Evolutionary conservation across 2,329 filamentous ascomycete genomes (phyloP).

Genomic region (Paecilomyces fulvus): DNA sequence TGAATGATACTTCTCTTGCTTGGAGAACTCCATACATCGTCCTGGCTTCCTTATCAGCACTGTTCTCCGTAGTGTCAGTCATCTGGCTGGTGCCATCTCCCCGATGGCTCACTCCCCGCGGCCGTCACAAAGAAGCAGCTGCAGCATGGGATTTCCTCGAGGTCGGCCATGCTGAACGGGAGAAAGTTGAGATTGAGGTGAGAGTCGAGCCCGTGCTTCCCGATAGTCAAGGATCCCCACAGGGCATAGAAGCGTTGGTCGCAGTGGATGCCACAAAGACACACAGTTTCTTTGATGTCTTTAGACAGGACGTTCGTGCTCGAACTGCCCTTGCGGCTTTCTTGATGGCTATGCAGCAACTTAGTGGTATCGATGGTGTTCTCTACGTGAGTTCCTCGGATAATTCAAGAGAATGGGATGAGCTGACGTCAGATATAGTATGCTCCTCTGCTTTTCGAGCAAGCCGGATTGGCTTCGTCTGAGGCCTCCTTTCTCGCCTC

Average conservation of each 20-base stretch:
- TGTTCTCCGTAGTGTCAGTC: conserved; percentile 32
- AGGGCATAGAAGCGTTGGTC: not conserved
- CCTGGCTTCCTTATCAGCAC: conserved; percentile 21
- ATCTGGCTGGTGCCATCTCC: conserved; percentile 46
- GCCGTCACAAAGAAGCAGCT: conserved; percentile 29
- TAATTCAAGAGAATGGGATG: not conserved
- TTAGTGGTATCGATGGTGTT: conserved; percentile 55
- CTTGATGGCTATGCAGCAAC: conserved; percentile 51
- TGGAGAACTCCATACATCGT: conserved; percentile 52
- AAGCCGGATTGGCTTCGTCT: conserved; percentile 48
- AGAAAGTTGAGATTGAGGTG: conserved; percentile 32
- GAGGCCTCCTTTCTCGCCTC: conserved; percentile 53
- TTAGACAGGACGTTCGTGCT: conserved; percentile 36
- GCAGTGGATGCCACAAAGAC: not conserved
- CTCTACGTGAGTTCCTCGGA: conserved; percentile 25
- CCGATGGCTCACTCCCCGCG: conserved; percentile 48
- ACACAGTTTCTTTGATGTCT: conserved; percentile 11
- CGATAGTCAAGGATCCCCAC: too few relatives aligned
- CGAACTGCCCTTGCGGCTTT: conserved; percentile 48
- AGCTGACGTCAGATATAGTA: conserved; percentile 38
- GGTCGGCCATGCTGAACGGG: too few relatives aligned
- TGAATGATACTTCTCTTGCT: conserved; percentile 40
- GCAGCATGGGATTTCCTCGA: too few relatives aligned
- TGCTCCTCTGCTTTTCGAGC: conserved; percentile 51
- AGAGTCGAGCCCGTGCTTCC: not conserved